phyloP scores from a whole-genome alignment of 2,329 filamentous ascomycete genomes.

The Remersonia thermophila region DNA sequence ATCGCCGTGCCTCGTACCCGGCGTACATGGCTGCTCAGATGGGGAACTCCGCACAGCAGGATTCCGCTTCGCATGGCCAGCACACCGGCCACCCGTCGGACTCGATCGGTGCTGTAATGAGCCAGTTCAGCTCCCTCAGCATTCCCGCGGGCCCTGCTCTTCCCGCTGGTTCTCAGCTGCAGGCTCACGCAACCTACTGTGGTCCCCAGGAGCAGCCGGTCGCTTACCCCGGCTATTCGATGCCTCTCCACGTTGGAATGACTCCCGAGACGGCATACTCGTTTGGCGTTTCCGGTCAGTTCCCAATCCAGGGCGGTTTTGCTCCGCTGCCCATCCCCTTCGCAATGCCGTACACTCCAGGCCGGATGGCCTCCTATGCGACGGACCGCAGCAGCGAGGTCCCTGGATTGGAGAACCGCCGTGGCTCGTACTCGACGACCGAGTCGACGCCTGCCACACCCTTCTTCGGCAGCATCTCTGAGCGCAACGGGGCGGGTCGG shows the following conservation, averaged over 20 bases:
- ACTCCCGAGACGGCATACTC: slow-evolving; percentile 15
- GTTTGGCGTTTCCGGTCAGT: slow-evolving; percentile 19
- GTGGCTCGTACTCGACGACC: slow-evolving; percentile 55
- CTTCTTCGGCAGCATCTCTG: slow-evolving; percentile 45
- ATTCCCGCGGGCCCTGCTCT: slow-evolving; percentile 15
- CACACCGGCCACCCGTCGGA: slow-evolving; percentile 16
- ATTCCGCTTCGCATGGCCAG: slow-evolving; percentile 15
- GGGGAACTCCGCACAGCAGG: slow-evolving; percentile 13
- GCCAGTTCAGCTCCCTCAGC: slow-evolving; percentile 20
- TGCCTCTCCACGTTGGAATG: slow-evolving; percentile 19
- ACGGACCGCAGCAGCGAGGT: slow-evolving; percentile 36
- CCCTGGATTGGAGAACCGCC: slow-evolving; percentile 51
- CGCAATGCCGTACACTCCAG: slow-evolving; percentile 40
- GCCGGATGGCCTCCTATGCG: slow-evolving; percentile 31
- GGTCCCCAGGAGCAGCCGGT: slow-evolving; percentile 17
- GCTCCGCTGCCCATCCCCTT: slow-evolving; percentile 23
- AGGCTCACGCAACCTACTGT: slow-evolving; percentile 17
- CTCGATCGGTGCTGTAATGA: slow-evolving; percentile 18
- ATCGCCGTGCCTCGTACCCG: slow-evolving; percentile 14
- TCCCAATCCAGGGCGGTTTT: slow-evolving; percentile 18
- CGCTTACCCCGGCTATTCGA: slow-evolving; percentile 20
- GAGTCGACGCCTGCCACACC: slow-evolving; percentile 56
- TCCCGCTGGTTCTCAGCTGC: slow-evolving; percentile 11
- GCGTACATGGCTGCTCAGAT: slow-evolving; percentile 17
- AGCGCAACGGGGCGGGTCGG: slow-evolving; percentile 47